Base-by-base conservation (phyloP, 768 basidiomycete species). In the Lentinula aciculospora region DNA sequence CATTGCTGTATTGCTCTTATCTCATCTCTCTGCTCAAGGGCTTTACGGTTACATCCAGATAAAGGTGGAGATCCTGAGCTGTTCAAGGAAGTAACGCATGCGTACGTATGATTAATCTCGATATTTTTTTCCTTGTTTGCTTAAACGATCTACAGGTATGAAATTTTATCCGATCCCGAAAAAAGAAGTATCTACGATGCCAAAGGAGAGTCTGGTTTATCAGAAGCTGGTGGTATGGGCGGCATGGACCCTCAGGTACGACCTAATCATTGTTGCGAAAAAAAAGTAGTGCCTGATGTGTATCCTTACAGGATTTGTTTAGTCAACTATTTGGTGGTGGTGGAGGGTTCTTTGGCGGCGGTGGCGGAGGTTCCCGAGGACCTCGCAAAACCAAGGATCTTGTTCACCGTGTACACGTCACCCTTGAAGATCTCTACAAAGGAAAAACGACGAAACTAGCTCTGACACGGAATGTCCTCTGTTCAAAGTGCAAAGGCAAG, bases 391-490 rank as follows among this genome's bases (percentile, higher is more conserved):
- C 94, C 59, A 98, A 98, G 72, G 97, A 99, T 72, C 91, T 99
- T 63, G 90, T 98, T 4, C 97, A 99, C 74, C 90, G 95, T 57
- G 92, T 98, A 62, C 82, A 89, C 68, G 94, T 98, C 67, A 85
- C 93, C n/a, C 85, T 99, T 61, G 96, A 98, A 74, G 97, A 99
- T 70, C 84, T 99, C 3, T 98, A 98, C 85, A 94, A 92, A 72
- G 96, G 97, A 73, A 99, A 98, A 75, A 96, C 94, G 3, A 94
- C 95, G 45, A 98, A 98, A 73, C 90, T 99, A 59, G 92, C 97
- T 40, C 81, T 99, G 45, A 97, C 94, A 19, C 92, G 96, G 62
- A 97, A 96, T 66, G 82, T 94, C 62, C 89, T 98, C 66, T 99
- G 97, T 74, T 69, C 77, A 57, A 93, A 94, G 68, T 99, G 97